These are phyloP conservation scores for Suillus discolor DNA, from an alignment of 768 basidiomycete genomes.

Conservation along the genomic window DNA sequence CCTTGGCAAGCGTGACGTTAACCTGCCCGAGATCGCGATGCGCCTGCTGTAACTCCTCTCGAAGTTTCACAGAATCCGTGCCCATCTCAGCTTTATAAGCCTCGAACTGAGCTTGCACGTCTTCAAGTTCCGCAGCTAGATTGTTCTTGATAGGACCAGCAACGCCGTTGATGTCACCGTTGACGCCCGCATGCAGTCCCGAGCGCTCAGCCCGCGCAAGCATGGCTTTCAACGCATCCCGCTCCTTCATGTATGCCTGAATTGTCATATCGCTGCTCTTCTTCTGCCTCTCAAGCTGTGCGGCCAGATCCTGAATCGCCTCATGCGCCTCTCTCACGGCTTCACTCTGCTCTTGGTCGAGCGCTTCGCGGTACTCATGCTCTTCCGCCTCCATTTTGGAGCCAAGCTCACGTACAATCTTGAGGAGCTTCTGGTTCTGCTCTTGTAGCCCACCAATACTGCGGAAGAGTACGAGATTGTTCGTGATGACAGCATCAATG, in stretches of 20 bases:
- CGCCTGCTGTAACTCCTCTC: conserved; percentile 66
- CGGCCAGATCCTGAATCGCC: conserved; percentile 76
- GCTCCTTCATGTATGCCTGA: conserved; percentile 83
- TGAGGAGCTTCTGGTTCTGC: conserved; percentile 89
- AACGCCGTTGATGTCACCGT: conserved; percentile 36
- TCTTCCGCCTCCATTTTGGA: conserved; percentile 86
- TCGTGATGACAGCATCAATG: conserved; percentile 82
- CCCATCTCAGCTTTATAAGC: conserved; percentile 80
- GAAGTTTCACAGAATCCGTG: conserved; percentile 67
- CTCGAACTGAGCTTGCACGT: conserved; percentile 81
- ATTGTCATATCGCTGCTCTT: conserved; percentile 68
- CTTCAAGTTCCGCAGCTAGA: conserved; percentile 61
- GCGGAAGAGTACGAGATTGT: conserved; percentile 85
- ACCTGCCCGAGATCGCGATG: conserved; percentile 71
- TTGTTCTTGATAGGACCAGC: conserved; percentile 35
- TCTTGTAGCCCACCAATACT: conserved; percentile 81
- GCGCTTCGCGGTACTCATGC: conserved; percentile 65
- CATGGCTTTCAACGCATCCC: conserved; percentile 82
- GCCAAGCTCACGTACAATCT: conserved; percentile 81
- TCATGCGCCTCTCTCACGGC: conserved; percentile 89
- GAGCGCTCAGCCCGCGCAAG: conserved; percentile 53
- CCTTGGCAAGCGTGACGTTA: conserved; percentile 73
- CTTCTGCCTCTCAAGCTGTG: conserved; percentile 79
- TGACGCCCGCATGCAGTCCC: conserved; percentile 22
- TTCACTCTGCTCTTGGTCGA: conserved; percentile 75